A percentile compares a stretch with the other conserved stretches of the same genome.
These are phyloP conservation scores for Wickerhamiella occidentalis DNA, from an alignment of 805 yeast genomes.

Conservation along the genomic window DNA sequence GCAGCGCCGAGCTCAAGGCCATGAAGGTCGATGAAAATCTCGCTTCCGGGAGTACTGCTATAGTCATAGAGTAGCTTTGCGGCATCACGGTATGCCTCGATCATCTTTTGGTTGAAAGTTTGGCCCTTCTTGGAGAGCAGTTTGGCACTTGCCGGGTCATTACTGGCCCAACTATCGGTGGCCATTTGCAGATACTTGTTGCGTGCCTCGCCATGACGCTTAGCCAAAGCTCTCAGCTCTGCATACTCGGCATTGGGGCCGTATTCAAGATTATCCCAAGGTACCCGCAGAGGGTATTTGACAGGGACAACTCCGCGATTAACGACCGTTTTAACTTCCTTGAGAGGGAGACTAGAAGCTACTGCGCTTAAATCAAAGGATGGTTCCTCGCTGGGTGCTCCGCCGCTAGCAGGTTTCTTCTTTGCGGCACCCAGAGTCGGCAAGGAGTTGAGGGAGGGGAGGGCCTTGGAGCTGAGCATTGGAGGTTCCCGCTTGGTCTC, in stretches of 20 bases:
- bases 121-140: constrained; percentile 27
- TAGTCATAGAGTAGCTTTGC: constrained; percentile 23
- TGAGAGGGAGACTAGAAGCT: constrained; percentile 1
- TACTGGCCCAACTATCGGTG: constrained; percentile 25
- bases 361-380: constrained; percentile 3
- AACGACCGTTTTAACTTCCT: background rate
- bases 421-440: constrained; percentile 16
- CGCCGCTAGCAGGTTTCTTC: background rate
- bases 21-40: constrained; percentile 27
- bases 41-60: constrained; percentile 20
- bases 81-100: constrained; percentile 20
- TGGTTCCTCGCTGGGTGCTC: background rate
- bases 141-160: constrained; percentile 26
- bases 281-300: constrained; percentile 18
- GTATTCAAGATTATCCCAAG: constrained; percentile 24
- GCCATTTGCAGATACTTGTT: constrained; percentile 28
- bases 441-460: constrained; percentile 10
- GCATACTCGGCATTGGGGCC: constrained; percentile 22
- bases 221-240: constrained; percentile 22
- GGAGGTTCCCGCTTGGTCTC: background rate
- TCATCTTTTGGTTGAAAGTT: constrained; percentile 23
- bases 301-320: constrained; percentile 6
- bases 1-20: constrained; percentile 29
- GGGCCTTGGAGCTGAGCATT: background rate
- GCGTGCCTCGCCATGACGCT: constrained; percentile 23